phyloP scores from a whole-genome alignment of 1,284 basidiomycete species.

The Thecaphora frezii region DNA sequence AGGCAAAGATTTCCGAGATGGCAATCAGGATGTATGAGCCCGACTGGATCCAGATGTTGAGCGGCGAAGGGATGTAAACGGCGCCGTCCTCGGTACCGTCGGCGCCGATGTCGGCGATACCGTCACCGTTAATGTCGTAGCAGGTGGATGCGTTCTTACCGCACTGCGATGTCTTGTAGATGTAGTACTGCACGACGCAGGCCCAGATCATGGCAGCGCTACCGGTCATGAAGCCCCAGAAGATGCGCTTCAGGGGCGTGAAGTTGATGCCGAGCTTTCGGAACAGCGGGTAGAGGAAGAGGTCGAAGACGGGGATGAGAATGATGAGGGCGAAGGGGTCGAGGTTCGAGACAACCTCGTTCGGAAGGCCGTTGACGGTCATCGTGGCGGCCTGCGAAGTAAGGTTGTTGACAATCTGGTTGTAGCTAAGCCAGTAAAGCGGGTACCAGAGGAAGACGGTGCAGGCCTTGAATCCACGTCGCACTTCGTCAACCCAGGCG shows the following conservation, averaged over 20 bases:
- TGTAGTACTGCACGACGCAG: constrained; percentile 66
- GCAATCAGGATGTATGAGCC: constrained; percentile 62
- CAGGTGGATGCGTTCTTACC: constrained; percentile 60
- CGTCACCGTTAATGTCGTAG: constrained; percentile 31
- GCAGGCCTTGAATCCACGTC: constrained; percentile 80
- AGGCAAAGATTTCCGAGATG: constrained; percentile 72
- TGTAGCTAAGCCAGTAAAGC: constrained; percentile 62
- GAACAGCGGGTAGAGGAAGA: constrained; percentile 72
- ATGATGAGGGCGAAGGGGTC: constrained; percentile 68
- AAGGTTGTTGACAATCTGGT: constrained; percentile 70
- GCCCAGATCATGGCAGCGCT: constrained; percentile 67
- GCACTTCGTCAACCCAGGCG: constrained; percentile 75
- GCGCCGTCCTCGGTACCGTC: constrained; percentile 15
- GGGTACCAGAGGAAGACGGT: constrained; percentile 74
- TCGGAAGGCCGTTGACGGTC: constrained; percentile 71
- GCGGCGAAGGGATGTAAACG: constrained; percentile 26
- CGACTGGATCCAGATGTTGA: constrained; percentile 60
- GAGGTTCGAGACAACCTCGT: constrained; percentile 77
- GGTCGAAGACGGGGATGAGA: constrained; percentile 61
- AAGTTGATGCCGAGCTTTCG: constrained; percentile 70
- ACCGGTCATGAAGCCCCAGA: constrained; percentile 68
- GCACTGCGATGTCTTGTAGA: constrained; percentile 65
- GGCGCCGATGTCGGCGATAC: constrained; percentile 18
- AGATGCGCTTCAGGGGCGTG: constrained; percentile 66
- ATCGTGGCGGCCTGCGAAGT: constrained; percentile 63